These are phyloP conservation scores for Musa balbisiana DNA, from an alignment of 202 grass and related monocot genomes.

Conservation along the genomic window DNA sequence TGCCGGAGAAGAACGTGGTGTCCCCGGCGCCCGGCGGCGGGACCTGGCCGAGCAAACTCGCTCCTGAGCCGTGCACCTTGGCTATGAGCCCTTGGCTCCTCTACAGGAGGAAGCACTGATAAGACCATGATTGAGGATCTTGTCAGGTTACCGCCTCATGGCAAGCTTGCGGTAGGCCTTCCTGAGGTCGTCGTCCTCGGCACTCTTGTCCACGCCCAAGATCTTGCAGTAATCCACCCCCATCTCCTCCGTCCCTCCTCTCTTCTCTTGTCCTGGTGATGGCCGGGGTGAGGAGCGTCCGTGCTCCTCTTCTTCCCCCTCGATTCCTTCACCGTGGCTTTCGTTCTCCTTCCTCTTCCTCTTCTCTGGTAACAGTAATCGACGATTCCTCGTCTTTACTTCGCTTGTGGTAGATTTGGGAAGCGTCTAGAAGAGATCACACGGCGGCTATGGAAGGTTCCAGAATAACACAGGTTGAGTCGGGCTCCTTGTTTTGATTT, in stretches of 20 bases:
- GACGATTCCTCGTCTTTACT: no score
- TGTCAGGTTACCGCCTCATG: slow-evolving; percentile 81
- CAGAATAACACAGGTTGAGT: no score
- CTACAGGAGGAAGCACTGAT: no score
- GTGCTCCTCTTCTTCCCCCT: not conserved
- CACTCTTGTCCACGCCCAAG: slow-evolving; percentile 57
- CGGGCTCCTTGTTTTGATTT: no score
- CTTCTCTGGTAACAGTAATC: no score
- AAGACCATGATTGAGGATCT: no score
- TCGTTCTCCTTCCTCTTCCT: not conserved
- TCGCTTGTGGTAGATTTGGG: no score
- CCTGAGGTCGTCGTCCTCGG: slow-evolving; percentile 78
- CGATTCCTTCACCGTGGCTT: not conserved
- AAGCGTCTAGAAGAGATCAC: no score
- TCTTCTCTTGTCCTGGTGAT: not conserved
- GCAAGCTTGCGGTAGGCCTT: slow-evolving; percentile 84
- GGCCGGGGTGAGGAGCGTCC: not conserved
- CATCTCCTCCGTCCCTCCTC: slow-evolving; percentile 33
- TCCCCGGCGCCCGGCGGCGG: not conserved
- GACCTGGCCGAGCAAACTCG: no score
- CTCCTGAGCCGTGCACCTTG: no score
- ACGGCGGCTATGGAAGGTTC: no score
- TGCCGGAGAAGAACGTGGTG: not conserved
- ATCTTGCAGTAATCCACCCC: slow-evolving; percentile 83
- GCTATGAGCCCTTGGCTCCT: no score